Conservation (phyloP, 73 alveolate species). For the Tetrahymena elliotti region DNA sequence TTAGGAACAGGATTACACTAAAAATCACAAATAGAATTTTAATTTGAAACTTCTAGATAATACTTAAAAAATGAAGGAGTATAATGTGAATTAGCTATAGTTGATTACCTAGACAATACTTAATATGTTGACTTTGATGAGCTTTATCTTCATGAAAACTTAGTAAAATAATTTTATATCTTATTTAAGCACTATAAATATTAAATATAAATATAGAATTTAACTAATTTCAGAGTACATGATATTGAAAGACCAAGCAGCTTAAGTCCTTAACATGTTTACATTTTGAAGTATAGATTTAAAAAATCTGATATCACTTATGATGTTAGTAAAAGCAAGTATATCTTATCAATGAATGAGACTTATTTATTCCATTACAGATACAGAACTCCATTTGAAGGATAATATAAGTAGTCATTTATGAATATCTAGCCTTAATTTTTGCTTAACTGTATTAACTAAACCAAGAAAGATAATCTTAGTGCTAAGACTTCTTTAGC, state of each 20-base stretch:
- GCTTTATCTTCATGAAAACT: background rate
- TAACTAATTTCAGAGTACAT: background rate
- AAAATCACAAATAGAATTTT: background rate
- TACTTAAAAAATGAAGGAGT: background rate
- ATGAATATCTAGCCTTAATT: background rate
- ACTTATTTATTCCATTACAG: background rate
- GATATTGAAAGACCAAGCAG: background rate
- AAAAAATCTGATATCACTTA: background rate
- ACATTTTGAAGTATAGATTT: background rate
- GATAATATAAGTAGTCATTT: background rate
- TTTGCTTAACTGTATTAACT: background rate
- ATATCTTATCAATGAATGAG: background rate
- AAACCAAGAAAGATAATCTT: background rate
- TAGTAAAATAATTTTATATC: background rate
- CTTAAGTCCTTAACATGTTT: background rate
- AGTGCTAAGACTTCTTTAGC: background rate
- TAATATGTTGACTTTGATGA: background rate
- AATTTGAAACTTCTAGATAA: background rate
- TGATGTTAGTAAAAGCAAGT: background rate
- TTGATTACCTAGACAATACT: background rate
- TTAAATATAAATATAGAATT: background rate
- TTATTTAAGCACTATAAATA: background rate
- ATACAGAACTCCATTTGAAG: background rate
- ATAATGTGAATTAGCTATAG: background rate
- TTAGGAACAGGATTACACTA: background rate